Evolutionary conservation across 306 rosid species (phyloP), one percentile per base, ranked within the genome.

Genomic region (Dalbergia oliveri): DNA sequence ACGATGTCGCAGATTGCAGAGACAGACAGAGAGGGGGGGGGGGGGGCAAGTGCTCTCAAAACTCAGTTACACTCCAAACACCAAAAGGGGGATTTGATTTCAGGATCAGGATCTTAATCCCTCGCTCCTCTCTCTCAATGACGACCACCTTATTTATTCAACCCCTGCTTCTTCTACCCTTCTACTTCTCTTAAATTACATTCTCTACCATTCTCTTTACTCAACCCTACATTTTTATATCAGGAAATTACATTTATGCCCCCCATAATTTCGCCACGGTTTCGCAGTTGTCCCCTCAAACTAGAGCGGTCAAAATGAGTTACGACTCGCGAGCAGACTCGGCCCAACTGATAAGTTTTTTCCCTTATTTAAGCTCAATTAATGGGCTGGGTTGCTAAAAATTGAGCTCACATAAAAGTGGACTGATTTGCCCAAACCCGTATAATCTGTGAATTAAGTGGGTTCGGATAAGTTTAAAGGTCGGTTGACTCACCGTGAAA

Each of bases 161-260:
- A 10, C 14, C 8, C 50, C 5, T 47, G 1, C 75, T 34, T 78
- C 75, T 43, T 81, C 71, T n/a, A 31, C 86, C 77, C 79, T 79
- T 12, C 0, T 11, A 12, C 67, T 54, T 33, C 16, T 12, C 0
- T 15, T 23, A 13, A 70, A 64, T 82, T 75, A 79, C 86, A 19
- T 0, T 9, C 0, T 18, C 3, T 15, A 3, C 69, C 23, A 33
- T 15, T n/a, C 1, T 50, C 18, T 5, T 13, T 6, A n/a, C 26
- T 16, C n/a, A n/a, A 16, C 23, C 60, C 21, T 54, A 54, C 26
- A 6, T 16, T 44, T 37, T 4, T 50, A 13, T 50, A 4, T 50
- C 16, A 0, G 0, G 18, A 50, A 50, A 50, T 50, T 50, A 50
- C 57, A 16, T n/a, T 15, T 5, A 4, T 50, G 13, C n/a, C 57